phyloP scores from a whole-genome alignment of 495 filamentous ascomycete species.

The Physcia stellaris region DNA sequence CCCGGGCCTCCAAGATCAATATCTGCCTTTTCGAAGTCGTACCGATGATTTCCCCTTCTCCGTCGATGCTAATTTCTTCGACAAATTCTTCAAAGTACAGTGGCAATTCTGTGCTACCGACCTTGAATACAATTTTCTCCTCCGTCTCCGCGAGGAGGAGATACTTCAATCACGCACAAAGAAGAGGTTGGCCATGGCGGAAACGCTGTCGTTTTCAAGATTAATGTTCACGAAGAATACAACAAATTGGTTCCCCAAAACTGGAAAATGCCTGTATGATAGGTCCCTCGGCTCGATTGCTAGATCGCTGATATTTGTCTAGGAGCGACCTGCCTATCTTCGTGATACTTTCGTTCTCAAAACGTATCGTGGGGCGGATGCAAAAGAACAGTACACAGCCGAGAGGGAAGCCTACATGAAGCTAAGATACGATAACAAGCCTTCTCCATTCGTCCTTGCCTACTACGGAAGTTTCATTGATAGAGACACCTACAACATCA shows the following conservation, averaged over 20 bases:
- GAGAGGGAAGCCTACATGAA: constrained; percentile 23
- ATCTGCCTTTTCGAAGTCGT: constrained; percentile 3
- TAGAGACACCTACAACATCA: constrained; percentile 22
- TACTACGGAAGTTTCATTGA: constrained; percentile 31
- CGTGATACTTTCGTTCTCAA: constrained; percentile 30
- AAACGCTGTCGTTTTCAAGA: constrained; percentile 6
- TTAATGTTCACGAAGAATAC: constrained; percentile 8
- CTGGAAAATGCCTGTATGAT: too few species aligned
- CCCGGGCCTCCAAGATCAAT: constrained; percentile 3
- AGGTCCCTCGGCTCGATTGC: too few species aligned
- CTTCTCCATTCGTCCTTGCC: constrained; percentile 22
- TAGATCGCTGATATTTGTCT: too few species aligned
- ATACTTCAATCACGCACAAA: constrained; percentile 6
- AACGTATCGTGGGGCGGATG: constrained; percentile 21
- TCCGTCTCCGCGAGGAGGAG: not conserved
- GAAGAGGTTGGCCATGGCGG: constrained; percentile 5
- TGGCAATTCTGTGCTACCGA: constrained; percentile 10
- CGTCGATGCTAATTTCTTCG: not conserved
- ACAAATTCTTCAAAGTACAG: constrained; percentile 1
- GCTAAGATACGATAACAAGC: constrained; percentile 13
- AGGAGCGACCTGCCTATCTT: too few species aligned
- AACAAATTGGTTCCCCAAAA: too few species aligned
- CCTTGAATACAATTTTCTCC: constrained; percentile 7
- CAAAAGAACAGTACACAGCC: constrained; percentile 20
- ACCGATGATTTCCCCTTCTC: constrained; percentile 1